These are phyloP conservation scores for Daldinia bambusicola DNA, from an alignment of 495 filamentous ascomycete species.

Conservation along the genomic window DNA sequence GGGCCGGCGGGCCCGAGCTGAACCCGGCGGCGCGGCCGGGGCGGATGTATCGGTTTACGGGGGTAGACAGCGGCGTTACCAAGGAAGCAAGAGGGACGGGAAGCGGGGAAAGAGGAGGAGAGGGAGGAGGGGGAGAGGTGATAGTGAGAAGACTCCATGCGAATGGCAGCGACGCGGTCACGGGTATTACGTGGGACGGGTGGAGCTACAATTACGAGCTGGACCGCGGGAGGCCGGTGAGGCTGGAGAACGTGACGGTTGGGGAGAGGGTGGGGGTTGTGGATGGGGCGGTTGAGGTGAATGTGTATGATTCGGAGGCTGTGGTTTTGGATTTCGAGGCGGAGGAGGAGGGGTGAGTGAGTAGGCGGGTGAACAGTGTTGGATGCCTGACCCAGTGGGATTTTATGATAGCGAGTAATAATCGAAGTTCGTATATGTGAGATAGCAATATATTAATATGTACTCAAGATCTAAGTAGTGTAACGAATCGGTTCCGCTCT, in stretches of 20 bases:
- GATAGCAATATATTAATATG: background rate
- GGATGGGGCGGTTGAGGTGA: constrained; percentile 57
- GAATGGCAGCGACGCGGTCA: constrained; percentile 72
- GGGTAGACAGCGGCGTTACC: too few species aligned
- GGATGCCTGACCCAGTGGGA: too few species aligned
- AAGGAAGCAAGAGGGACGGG: too few species aligned
- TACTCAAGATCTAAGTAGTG: background rate
- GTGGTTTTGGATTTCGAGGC: constrained; percentile 58
- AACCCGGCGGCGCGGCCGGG: constrained; percentile 47
- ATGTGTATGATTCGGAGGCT: constrained; percentile 63
- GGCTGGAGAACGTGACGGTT: constrained; percentile 65
- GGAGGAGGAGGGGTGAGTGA: too few species aligned
- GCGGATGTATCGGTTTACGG: constrained; percentile 56
- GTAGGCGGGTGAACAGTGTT: too few species aligned
- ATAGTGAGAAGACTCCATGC: constrained; percentile 66
- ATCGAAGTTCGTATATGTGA: too few species aligned
- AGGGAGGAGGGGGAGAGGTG: constrained; percentile 28
- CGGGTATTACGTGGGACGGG: constrained; percentile 70
- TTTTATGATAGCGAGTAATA: too few species aligned
- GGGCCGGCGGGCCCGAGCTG: constrained; percentile 45
- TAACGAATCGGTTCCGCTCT: background rate
- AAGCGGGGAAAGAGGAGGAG: too few species aligned
- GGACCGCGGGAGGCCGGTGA: constrained; percentile 63
- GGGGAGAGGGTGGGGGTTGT: constrained; percentile 61
- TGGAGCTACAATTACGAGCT: constrained; percentile 72